Percentiles rank a stretch among this genome's conserved stretches.
Evolutionary conservation across 1,139 yeast genomes (phyloP).

Genomic region (Yamadazyma buinensis): DNA sequence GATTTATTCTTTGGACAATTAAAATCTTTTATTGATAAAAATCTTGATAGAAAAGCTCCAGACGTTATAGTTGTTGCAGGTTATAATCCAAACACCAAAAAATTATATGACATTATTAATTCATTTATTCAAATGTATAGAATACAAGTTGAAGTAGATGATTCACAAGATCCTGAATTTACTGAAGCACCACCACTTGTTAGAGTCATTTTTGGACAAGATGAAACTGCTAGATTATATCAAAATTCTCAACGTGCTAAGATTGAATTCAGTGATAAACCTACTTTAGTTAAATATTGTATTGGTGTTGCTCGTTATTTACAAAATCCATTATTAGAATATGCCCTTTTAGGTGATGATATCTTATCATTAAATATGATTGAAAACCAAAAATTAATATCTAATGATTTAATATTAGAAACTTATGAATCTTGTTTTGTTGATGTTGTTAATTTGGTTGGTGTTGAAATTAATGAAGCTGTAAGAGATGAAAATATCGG

Average conservation of each 20-base stretch:
- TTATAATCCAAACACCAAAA: slow-evolving; percentile 69
- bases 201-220: slow-evolving; percentile 78
- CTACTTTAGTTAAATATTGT: slow-evolving; percentile 79
- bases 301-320: slow-evolving; percentile 86
- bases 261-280: slow-evolving; percentile 82
- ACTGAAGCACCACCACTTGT: slow-evolving; percentile 42
- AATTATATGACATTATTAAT: slow-evolving; percentile 54
- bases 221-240: slow-evolving; percentile 87
- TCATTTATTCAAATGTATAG: slow-evolving; percentile 58
- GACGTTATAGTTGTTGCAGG: slow-evolving; percentile 93
- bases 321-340: slow-evolving; percentile 88
- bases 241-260: slow-evolving; percentile 77
- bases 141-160: slow-evolving; percentile 53
- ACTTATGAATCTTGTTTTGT: slow-evolving; percentile 83
- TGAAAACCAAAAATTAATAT: slow-evolving; percentile 68
- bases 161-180: slow-evolving; percentile 20
- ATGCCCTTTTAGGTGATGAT: slow-evolving; percentile 74
- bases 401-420: slow-evolving; percentile 59
- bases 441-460: slow-evolving; percentile 86
- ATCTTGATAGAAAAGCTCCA: slow-evolving; percentile 46
- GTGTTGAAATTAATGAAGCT: slow-evolving; percentile 91
- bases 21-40: slow-evolving; percentile 39
- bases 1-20: slow-evolving; percentile 55
- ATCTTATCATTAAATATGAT: slow-evolving; percentile 69
- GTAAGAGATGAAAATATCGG: slow-evolving; percentile 72